Evolutionary conservation across 208 protist species (phyloP), one percentile per base, ranked within the genome.

Genomic region (Wallacemonas sp.): DNA sequence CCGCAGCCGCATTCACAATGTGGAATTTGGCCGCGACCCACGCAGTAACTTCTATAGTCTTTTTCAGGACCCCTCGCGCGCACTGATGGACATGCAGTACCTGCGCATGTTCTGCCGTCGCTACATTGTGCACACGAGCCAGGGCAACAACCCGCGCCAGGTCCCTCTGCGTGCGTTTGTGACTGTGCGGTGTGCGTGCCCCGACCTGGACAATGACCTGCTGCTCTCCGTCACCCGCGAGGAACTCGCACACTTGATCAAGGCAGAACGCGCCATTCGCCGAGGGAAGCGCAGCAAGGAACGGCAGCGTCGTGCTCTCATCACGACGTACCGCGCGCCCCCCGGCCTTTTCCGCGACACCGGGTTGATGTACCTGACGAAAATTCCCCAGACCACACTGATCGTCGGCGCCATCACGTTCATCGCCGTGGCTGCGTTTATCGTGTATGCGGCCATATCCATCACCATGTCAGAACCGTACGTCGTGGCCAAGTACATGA

Each of bases 41-140:
- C 64, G 38, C 10, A 81, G 68, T 53, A 64, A 44, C 42, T 86
- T 88, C 55, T 89, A 79, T 58, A 81, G 73, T 33, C 70, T 94
- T 34, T 91, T 94, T 63, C 61, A 60, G 17, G 63, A 86, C 44
- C 83, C 85, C 0, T 70, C 65, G 3, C 75, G 71, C 63, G 4
- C 24, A 9, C 36, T 71, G 42, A 87, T 92, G 63, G 89, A 94
- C 64, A 81, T 91, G 75, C 85, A 94, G 71, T 92, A 76, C 48
- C 74, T 94, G 30, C 83, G 89, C 41, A 94, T 94, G 89, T 91
- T 91, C 70, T 70, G 78, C 3, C 77, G 89, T 8, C 83, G 89
- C 15, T 94, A 89, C 58, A 71, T 94, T 34, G 85, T 94, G 26
- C 83, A 89, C 65, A 87, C 83, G 8, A 74, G 68, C 50, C 83